phyloP scores from a whole-genome alignment of 2,329 filamentous ascomycete genomes.

The Thelonectria blattea region DNA sequence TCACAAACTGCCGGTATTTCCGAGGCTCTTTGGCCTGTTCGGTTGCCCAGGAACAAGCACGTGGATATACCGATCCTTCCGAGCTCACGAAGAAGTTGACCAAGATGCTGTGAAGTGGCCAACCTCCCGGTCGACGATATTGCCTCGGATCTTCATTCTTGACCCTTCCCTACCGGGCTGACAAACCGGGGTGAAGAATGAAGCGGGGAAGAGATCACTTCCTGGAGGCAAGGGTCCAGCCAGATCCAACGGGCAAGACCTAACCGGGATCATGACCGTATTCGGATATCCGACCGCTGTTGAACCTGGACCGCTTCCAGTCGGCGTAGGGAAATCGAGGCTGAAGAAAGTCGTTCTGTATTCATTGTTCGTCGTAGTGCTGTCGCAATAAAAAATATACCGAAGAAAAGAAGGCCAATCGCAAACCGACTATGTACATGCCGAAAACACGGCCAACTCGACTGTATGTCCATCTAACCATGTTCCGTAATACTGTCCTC shows the following conservation, averaged over 20 bases:
- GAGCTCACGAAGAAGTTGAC: background rate
- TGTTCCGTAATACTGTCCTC: conserved; percentile 7
- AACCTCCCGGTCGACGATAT: background rate
- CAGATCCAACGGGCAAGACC: background rate
- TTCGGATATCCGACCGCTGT: conserved; percentile 3
- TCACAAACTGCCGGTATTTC: conserved; percentile 1
- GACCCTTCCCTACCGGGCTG: background rate
- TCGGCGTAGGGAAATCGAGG: background rate
- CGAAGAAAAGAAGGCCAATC: background rate
- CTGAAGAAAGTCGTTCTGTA: conserved; percentile 6
- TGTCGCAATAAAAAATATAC: conserved; percentile 6
- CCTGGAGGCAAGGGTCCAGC: conserved; percentile 13
- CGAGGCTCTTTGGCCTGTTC: conserved; percentile 8
- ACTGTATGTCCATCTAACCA: conserved; percentile 1
- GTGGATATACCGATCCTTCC: background rate
- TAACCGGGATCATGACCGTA: background rate
- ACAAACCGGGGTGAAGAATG: background rate
- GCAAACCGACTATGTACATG: conserved; percentile 14
- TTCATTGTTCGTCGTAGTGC: conserved; percentile 15
- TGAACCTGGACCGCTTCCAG: background rate
- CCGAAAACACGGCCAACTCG: conserved; percentile 2
- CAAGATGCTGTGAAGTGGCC: background rate
- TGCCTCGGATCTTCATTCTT: background rate
- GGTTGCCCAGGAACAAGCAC: conserved; percentile 8
- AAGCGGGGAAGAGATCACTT: conserved; percentile 17